Percentiles rank a stretch among this genome's conserved stretches.
Evolutionary conservation across 2,329 filamentous ascomycete species (phyloP).

Genomic region (Rugonectria rugulosa): DNA sequence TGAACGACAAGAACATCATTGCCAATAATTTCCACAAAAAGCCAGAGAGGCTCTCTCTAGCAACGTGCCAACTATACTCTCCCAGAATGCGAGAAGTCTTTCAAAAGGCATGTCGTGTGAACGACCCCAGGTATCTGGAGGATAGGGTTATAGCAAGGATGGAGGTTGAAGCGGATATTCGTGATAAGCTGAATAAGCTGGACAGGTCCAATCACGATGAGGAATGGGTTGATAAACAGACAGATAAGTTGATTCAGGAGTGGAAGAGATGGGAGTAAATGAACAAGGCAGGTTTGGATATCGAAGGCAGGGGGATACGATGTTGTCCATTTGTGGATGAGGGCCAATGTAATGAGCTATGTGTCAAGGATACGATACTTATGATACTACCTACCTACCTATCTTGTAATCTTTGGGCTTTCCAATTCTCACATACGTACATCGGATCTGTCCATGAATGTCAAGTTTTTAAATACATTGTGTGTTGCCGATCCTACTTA

Average conservation of each 20-base stretch:
- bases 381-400: conserved; percentile 4
- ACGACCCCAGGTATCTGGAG: conserved; percentile 72
- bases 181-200: conserved; percentile 59
- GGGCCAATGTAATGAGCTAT: conserved; percentile 26
- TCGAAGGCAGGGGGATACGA: conserved; percentile 13
- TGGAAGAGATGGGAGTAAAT: conserved; percentile 65
- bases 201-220: conserved; percentile 46
- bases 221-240: conserved; percentile 52
- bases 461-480: background rate
- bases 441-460: background rate
- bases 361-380: conserved; percentile 26
- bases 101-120: conserved; percentile 67
- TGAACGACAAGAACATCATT: conserved; percentile 61
- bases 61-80: conserved; percentile 82
- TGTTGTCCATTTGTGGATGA: conserved; percentile 16
- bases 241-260: conserved; percentile 60
- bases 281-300: conserved; percentile 11
- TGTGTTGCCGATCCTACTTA: too few relatives aligned
- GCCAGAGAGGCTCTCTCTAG: conserved; percentile 61
- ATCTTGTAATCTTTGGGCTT: background rate
- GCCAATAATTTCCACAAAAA: conserved; percentile 71
- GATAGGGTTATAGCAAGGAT: conserved; percentile 64
- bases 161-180: conserved; percentile 65
- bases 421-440: too few relatives aligned
- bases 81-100: conserved; percentile 80